These are phyloP conservation scores for Hanseniaspora singularis DNA, from an alignment of 805 yeast genomes.

Conservation along the genomic window DNA sequence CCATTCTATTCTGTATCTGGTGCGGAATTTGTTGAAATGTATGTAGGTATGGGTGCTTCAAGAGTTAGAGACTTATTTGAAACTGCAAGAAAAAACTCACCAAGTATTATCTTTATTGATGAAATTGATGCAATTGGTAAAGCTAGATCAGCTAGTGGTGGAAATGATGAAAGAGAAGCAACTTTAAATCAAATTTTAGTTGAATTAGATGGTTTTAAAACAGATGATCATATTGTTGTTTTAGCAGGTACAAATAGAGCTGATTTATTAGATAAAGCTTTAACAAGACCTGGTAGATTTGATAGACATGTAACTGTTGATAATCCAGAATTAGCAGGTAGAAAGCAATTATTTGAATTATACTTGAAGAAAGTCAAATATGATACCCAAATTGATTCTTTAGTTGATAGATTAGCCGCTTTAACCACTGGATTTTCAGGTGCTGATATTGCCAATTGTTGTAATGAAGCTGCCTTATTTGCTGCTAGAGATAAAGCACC, in stretches of 20 bases:
- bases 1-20: conserved; percentile 87
- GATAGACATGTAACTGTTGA: conserved; percentile 82
- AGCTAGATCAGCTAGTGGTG: conserved; percentile 64
- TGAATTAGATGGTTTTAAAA: conserved; percentile 89
- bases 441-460: conserved; percentile 89
- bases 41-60: conserved; percentile 92
- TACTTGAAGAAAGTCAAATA: conserved; percentile 54
- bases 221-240: conserved; percentile 84
- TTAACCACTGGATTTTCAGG: conserved; percentile 93
- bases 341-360: conserved; percentile 74
- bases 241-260: conserved; percentile 91
- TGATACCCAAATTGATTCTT: conserved; percentile 38
- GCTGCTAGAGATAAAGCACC: conserved; percentile 71
- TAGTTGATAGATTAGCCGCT: conserved; percentile 78
- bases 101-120: conserved; percentile 81
- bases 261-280: conserved; percentile 79
- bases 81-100: conserved; percentile 81
- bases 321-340: conserved; percentile 78
- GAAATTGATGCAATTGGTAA: conserved; percentile 95
- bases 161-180: conserved; percentile 86
- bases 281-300: conserved; percentile 89
- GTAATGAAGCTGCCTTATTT: conserved; percentile 87
- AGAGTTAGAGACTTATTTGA: conserved; percentile 86
- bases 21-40: conserved; percentile 94
- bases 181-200: conserved; percentile 85